These are phyloP conservation scores for Potentilla sterilis DNA, from an alignment of 306 rosid genomes.

Conservation along the genomic window DNA sequence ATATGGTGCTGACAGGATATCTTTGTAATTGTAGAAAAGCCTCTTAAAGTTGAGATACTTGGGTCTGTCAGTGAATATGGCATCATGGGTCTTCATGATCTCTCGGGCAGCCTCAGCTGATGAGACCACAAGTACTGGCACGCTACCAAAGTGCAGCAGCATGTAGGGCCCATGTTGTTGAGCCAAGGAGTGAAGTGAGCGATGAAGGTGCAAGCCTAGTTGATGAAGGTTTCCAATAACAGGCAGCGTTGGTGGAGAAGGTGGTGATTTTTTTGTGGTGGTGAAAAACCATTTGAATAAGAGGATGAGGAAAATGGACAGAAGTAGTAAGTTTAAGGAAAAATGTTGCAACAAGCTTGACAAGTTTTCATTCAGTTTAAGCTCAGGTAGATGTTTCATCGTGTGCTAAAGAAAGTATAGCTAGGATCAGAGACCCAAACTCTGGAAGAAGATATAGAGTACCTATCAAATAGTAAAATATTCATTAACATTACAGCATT, in stretches of 20 bases:
- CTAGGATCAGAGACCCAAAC: too few species aligned
- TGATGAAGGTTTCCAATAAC: slow-evolving; percentile 51
- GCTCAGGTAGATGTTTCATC: too few species aligned
- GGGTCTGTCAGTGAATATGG: slow-evolving; percentile 24
- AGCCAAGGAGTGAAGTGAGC: slow-evolving; percentile 31
- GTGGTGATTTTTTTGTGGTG: slow-evolving; percentile 28
- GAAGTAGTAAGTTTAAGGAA: neutral
- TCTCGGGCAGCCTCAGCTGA: slow-evolving; percentile 39
- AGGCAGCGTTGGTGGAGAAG: slow-evolving; percentile 49
- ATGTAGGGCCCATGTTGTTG: slow-evolving; percentile 42
- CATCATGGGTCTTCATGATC: slow-evolving; percentile 45
- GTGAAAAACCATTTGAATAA: slow-evolving; percentile 20
- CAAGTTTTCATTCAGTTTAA: neutral
- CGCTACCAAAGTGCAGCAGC: slow-evolving; percentile 43
- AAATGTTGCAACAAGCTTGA: too few species aligned
- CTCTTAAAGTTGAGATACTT: neutral
- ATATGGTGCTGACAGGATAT: slow-evolving; percentile 30
- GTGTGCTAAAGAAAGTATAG: too few species aligned
- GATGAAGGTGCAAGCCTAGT: slow-evolving; percentile 26
- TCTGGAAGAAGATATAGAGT: too few species aligned
- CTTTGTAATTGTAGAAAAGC: slow-evolving; percentile 34
- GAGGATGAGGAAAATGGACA: neutral
- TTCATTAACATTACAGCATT: too few species aligned
- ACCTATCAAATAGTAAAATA: too few species aligned
- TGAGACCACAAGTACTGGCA: slow-evolving; percentile 37